phyloP scores from a whole-genome alignment of 164 flowering plant genomes.

The Stephania cephalantha region DNA sequence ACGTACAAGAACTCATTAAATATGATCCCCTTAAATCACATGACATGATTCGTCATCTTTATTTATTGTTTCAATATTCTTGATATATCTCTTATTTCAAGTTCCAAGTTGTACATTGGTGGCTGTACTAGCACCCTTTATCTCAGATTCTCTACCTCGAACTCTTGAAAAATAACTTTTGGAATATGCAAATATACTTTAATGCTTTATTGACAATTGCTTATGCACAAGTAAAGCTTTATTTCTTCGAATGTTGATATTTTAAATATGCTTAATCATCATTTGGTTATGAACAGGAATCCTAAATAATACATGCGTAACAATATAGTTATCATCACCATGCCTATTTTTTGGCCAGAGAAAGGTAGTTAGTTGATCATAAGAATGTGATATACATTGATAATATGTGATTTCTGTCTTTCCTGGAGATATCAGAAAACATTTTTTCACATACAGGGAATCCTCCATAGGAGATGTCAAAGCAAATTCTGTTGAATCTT shows the following conservation, averaged over 20 bases:
- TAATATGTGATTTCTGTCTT: background rate
- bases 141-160: background rate
- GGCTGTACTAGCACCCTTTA: background rate
- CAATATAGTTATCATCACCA: background rate
- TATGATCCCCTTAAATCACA: too few species aligned
- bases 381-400: background rate
- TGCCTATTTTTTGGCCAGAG: too few species aligned
- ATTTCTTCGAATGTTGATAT: background rate
- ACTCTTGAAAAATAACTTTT: background rate
- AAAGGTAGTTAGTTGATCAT: background rate
- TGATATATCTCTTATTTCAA: too few species aligned
- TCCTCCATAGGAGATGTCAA: constrained; percentile 62
- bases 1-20: too few species aligned
- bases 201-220: too few species aligned
- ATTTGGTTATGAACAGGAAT: background rate
- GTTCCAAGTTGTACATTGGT: too few species aligned
- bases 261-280: background rate
- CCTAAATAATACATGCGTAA: background rate
- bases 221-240: background rate
- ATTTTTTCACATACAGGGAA: constrained; percentile 44
- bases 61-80: too few species aligned
- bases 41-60: too few species aligned
- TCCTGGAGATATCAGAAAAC: background rate
- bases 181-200: background rate
- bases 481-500: constrained; percentile 50